These are phyloP conservation scores for Aspergillus nanangensis DNA, from an alignment of 495 filamentous ascomycete species.

Conservation along the genomic window DNA sequence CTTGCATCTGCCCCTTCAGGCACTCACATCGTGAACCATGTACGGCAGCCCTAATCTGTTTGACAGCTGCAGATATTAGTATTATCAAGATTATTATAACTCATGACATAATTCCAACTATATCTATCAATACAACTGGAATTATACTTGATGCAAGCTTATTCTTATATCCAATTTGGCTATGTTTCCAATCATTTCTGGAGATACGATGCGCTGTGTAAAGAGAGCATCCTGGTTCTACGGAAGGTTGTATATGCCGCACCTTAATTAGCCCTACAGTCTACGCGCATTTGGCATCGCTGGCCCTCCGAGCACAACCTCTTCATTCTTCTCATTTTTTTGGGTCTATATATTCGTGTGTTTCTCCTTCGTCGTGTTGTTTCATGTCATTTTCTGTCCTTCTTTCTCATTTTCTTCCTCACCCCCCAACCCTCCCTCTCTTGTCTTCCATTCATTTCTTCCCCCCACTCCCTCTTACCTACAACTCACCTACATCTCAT, in stretches of 20 bases:
- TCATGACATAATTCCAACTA: too few species aligned
- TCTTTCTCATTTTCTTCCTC: not conserved
- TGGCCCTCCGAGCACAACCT: not conserved
- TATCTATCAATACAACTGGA: too few species aligned
- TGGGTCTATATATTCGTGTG: not conserved
- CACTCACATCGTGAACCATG: too few species aligned
- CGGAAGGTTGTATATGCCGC: not conserved
- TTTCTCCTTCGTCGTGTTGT: constrained; percentile 1
- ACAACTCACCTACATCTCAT: not conserved
- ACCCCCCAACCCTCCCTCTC: not conserved
- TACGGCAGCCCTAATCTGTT: too few species aligned
- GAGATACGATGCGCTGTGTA: too few species aligned
- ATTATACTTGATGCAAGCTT: too few species aligned
- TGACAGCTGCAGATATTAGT: too few species aligned
- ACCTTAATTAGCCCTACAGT: not conserved
- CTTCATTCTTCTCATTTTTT: not conserved
- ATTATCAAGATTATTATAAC: too few species aligned
- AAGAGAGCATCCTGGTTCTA: too few species aligned
- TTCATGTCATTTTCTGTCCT: not conserved
- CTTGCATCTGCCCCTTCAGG: too few species aligned
- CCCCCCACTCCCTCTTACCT: not conserved
- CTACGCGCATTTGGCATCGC: not conserved
- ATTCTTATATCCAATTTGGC: too few species aligned
- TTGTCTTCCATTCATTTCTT: not conserved
- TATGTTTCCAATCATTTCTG: too few species aligned